A percentile compares a stretch with the other conserved stretches of the same genome.
These are phyloP conservation scores for Phylloporus sp. DNA, from an alignment of 768 basidiomycete species.

Conservation along the genomic window DNA sequence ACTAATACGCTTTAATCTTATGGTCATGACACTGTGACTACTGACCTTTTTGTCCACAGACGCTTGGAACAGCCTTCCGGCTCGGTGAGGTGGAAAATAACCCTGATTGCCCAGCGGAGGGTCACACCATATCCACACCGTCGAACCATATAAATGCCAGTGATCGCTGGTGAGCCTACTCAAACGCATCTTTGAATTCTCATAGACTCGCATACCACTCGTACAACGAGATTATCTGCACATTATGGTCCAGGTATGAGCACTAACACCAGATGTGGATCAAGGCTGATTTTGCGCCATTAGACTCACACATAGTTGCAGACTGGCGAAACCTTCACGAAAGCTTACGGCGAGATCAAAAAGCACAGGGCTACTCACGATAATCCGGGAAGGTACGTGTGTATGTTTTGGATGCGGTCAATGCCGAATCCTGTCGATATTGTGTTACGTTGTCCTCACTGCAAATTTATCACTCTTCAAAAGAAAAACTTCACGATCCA, in stretches of 20 bases:
- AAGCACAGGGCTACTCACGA: slow-evolving; percentile 22
- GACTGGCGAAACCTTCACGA: slow-evolving; percentile 14
- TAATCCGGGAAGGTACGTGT: slow-evolving; percentile 8
- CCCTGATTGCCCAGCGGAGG: background rate
- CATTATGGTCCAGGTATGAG: slow-evolving; percentile 13
- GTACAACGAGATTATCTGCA: background rate
- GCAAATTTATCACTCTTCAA: slow-evolving; percentile 14
- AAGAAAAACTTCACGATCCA: slow-evolving; percentile 24
- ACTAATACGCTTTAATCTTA: background rate
- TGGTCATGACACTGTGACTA: background rate
- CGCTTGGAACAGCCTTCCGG: background rate
- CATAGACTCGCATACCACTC: background rate
- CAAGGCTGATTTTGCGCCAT: background rate
- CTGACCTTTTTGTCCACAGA: background rate
- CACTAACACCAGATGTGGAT: background rate
- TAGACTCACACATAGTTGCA: slow-evolving; percentile 14
- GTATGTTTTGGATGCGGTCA: background rate
- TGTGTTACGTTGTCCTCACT: slow-evolving; percentile 16
- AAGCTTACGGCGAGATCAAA: slow-evolving; percentile 15
- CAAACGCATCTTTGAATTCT: slow-evolving; percentile 18
- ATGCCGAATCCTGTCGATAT: slow-evolving; percentile 1
- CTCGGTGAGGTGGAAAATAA: too few relatives aligned
- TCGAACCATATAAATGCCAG: slow-evolving; percentile 3
- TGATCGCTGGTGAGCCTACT: background rate
- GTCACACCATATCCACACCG: slow-evolving; percentile 1